Conservation (phyloP, 2,329 filamentous ascomycete genomes). For the Ceratocystis destructans region DNA sequence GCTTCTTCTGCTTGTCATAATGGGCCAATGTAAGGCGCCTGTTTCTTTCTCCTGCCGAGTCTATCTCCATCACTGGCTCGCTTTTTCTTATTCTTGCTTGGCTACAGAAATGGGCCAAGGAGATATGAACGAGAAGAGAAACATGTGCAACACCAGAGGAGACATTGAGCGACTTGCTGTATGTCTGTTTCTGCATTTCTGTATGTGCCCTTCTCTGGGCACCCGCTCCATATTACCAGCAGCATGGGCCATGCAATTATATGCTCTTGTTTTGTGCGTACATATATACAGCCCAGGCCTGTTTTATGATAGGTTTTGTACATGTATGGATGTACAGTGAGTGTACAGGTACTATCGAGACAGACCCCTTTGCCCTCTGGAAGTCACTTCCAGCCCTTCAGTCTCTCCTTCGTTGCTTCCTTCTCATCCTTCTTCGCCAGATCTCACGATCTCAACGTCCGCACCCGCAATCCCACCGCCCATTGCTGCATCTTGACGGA, state of each 20-base stretch:
- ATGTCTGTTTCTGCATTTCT: too few species aligned
- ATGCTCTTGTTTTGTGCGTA: too few species aligned
- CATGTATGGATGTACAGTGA: too few species aligned
- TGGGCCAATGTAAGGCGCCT: too few species aligned
- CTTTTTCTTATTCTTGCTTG: background rate
- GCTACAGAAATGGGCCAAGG: background rate
- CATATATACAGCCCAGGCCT: too few species aligned
- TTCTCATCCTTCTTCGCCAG: conserved; percentile 11
- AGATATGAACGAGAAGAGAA: background rate
- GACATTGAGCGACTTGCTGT: background rate
- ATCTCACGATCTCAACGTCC: conserved; percentile 7
- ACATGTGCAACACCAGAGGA: background rate
- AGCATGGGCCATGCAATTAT: too few species aligned
- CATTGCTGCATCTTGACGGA: background rate
- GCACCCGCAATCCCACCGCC: background rate
- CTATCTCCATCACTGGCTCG: background rate
- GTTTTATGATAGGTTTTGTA: too few species aligned
- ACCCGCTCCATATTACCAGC: too few species aligned
- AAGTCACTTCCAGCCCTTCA: background rate
- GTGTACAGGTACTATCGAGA: too few species aligned
- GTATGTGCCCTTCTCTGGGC: too few species aligned
- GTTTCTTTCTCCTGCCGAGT: background rate
- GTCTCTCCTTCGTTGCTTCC: background rate
- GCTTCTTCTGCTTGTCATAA: too few species aligned
- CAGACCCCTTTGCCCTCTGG: background rate